These are phyloP conservation scores for Acidiella bohemica DNA, from an alignment of 495 filamentous ascomycete genomes.

Conservation along the genomic window DNA sequence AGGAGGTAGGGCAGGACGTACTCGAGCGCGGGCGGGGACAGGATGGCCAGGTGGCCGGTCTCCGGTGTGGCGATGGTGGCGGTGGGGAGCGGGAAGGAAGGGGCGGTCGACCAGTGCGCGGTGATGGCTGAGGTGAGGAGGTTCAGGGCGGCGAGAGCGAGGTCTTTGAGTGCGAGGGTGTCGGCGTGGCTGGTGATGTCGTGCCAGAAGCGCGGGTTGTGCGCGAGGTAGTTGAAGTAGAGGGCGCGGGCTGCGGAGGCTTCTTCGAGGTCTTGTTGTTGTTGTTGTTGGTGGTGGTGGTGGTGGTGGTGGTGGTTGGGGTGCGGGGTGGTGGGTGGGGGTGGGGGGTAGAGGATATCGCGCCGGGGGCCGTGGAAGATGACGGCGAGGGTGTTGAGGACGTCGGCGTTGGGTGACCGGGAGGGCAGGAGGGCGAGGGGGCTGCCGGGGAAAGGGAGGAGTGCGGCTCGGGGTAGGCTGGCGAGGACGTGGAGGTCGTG, in stretches of 20 bases:
- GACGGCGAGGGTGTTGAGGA: constrained; percentile 39
- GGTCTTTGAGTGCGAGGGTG: constrained; percentile 44
- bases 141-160: constrained; percentile 41
- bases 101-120: constrained; percentile 43
- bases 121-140: constrained; percentile 42
- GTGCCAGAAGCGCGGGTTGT: constrained; percentile 38
- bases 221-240: constrained; percentile 42
- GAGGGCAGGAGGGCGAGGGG: constrained; percentile 39
- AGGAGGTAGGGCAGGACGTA: constrained; percentile 46
- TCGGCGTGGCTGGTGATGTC: constrained; percentile 42
- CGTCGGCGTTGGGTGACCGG: constrained; percentile 38
- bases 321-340: constrained; percentile 28
- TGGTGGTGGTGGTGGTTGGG: constrained; percentile 28
- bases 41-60: constrained; percentile 37
- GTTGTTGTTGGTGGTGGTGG: no score
- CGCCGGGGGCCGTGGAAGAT: constrained; percentile 41
- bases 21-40: constrained; percentile 39
- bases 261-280: constrained; percentile 31
- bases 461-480: constrained; percentile 42
- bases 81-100: constrained; percentile 20
- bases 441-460: constrained; percentile 35
- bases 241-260: constrained; percentile 43
- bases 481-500: constrained; percentile 44
- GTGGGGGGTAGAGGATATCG: constrained; percentile 19
- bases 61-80: constrained; percentile 30